phyloP scores from a whole-genome alignment of 169 alveolate species.

The Fabrea salina region DNA sequence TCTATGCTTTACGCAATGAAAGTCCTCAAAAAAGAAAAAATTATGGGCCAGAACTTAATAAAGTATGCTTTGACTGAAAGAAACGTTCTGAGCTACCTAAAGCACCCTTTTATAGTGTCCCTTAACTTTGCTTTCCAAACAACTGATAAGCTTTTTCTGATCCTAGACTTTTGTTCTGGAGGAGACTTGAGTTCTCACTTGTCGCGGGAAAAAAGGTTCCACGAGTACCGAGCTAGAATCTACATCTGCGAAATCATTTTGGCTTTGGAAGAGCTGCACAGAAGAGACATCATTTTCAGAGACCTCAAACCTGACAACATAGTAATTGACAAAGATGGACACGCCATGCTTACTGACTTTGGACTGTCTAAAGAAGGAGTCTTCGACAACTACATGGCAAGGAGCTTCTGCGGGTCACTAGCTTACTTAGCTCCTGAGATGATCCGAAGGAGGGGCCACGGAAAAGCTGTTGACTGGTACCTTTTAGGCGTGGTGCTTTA shows the following conservation, averaged over 20 bases:
- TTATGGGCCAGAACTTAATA: slow-evolving; percentile 69
- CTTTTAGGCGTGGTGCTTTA: slow-evolving; percentile 82
- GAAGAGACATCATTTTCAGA: slow-evolving; percentile 79
- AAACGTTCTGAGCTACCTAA: slow-evolving; percentile 76
- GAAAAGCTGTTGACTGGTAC: slow-evolving; percentile 89
- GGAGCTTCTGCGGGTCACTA: slow-evolving; percentile 80
- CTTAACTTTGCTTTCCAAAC: slow-evolving; percentile 83
- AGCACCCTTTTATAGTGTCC: slow-evolving; percentile 85
- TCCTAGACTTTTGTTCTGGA: slow-evolving; percentile 81
- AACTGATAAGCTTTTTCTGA: slow-evolving; percentile 69
- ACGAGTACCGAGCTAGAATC: slow-evolving; percentile 79
- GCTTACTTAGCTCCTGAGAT: slow-evolving; percentile 90
- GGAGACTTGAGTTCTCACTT: slow-evolving; percentile 79
- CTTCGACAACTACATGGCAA: slow-evolving; percentile 67
- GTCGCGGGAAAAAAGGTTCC: slow-evolving; percentile 61
- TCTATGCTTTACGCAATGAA: slow-evolving; percentile 76
- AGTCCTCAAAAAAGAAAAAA: slow-evolving; percentile 67
- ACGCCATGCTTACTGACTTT: slow-evolving; percentile 82
- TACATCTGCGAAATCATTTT: slow-evolving; percentile 71
- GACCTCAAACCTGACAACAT: slow-evolving; percentile 88
- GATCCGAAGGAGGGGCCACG: slow-evolving; percentile 82
- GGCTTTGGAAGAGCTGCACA: slow-evolving; percentile 80
- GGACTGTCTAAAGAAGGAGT: slow-evolving; percentile 86
- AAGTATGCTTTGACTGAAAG: slow-evolving; percentile 87
- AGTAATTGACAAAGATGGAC: slow-evolving; percentile 81